Conservation (phyloP, 2,329 filamentous ascomycete species). For the Hymenoscyphus fructigenus region DNA sequence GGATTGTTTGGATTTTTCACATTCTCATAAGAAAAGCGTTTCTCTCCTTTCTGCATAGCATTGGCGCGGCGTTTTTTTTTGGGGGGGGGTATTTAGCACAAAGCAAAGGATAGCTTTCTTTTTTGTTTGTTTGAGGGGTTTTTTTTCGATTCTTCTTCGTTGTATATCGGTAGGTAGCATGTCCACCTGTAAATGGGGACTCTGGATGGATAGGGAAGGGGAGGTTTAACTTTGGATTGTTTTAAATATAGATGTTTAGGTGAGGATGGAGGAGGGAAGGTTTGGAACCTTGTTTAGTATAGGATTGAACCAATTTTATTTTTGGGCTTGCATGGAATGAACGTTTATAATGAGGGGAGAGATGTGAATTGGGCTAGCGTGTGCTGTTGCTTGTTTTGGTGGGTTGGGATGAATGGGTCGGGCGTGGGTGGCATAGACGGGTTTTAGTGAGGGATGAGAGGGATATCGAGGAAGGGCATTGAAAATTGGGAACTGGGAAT, state of each 20-base stretch:
- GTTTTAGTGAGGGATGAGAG: not conserved
- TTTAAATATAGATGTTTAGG: too few relatives aligned
- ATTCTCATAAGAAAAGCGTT: not conserved
- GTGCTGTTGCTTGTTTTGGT: too few relatives aligned
- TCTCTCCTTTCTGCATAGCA: not conserved
- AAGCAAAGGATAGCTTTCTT: not conserved
- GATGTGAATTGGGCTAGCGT: too few relatives aligned
- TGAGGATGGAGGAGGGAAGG: too few relatives aligned
- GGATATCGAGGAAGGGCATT: not conserved
- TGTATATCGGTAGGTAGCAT: not conserved
- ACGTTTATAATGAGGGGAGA: too few relatives aligned
- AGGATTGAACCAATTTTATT: too few relatives aligned
- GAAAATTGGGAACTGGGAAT: not conserved
- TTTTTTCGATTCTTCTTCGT: not conserved
- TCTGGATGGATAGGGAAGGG: too few relatives aligned
- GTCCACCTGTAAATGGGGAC: too few relatives aligned
- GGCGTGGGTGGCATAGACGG: too few relatives aligned
- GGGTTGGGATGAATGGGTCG: not conserved
- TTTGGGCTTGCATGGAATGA: too few relatives aligned
- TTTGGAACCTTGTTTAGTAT: too few relatives aligned
- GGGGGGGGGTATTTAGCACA: not conserved
- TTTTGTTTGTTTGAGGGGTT: not conserved
- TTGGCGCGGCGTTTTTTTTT: not conserved
- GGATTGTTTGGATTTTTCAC: not conserved
- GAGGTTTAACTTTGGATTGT: too few relatives aligned